Percentiles rank a stretch among this genome's conserved stretches.
Evolutionary conservation across 176 grass and related monocot genomes (phyloP).

Genomic region (Oropetium thomaeum): DNA sequence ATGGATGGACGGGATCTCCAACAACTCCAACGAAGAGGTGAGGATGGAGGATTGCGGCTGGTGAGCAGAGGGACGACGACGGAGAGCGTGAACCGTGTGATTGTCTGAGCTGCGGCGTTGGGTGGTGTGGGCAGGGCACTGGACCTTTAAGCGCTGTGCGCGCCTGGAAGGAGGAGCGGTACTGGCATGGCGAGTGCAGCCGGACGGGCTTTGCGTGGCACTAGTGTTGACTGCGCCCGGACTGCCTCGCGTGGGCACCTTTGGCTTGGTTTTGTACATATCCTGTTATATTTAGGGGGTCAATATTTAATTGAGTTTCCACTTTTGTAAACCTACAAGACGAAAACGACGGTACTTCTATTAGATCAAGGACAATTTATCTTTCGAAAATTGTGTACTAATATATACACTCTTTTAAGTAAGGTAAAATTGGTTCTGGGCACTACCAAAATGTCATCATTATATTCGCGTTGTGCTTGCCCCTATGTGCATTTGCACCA

Average conservation of each 20-base stretch:
- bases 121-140: neutral
- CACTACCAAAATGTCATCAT: too few species aligned
- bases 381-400: too few species aligned
- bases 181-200: neutral
- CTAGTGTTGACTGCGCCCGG: too few species aligned
- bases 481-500: neutral
- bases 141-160: neutral
- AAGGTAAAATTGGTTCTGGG: too few species aligned
- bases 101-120: neutral
- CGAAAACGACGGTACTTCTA: too few species aligned
- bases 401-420: too few species aligned
- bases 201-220: neutral
- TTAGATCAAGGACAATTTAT: too few species aligned
- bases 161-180: neutral
- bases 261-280: neutral
- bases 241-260: neutral
- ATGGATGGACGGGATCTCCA: neutral
- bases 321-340: too few species aligned
- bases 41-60: neutral
- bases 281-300: neutral
- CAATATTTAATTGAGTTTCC: too few species aligned
- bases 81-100: neutral
- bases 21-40: neutral
- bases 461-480: too few species aligned
- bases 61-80: neutral